These are phyloP conservation scores for Cercospora sojina DNA, from an alignment of 2,329 filamentous ascomycete species.

Conservation along the genomic window DNA sequence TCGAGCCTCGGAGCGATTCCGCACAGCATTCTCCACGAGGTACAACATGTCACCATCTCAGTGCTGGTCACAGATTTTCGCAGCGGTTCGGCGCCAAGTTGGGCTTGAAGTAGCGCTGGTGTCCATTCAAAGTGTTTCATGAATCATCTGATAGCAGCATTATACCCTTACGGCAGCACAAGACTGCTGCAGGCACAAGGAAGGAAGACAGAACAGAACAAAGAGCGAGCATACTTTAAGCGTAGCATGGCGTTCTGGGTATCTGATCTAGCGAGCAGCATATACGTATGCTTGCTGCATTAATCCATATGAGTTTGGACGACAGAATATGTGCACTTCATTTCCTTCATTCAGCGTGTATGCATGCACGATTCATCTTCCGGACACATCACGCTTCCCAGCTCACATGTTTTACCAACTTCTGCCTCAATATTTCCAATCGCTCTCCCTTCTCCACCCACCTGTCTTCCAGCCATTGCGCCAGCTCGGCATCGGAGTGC, in stretches of 20 bases:
- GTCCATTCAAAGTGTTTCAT: background rate
- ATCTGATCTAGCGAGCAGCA: background rate
- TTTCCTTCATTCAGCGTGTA: background rate
- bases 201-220: background rate
- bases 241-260: background rate
- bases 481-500: slow-evolving; percentile 33
- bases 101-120: background rate
- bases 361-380: background rate
- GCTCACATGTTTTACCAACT: background rate
- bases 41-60: background rate
- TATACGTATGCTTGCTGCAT: background rate
- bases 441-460: slow-evolving; percentile 41
- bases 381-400: background rate
- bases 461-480: slow-evolving; percentile 38
- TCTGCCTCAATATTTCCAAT: slow-evolving; percentile 33
- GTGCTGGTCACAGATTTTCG: background rate
- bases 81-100: slow-evolving; percentile 3
- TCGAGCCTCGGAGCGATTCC: slow-evolving; percentile 11
- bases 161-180: slow-evolving; percentile 2
- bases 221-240: background rate
- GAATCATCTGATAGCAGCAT: background rate
- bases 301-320: background rate
- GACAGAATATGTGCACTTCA: no score
- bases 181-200: background rate
- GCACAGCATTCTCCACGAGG: background rate